Evolutionary conservation across 768 basidiomycete species (phyloP).

Genomic region (Leccinellum luteum): DNA sequence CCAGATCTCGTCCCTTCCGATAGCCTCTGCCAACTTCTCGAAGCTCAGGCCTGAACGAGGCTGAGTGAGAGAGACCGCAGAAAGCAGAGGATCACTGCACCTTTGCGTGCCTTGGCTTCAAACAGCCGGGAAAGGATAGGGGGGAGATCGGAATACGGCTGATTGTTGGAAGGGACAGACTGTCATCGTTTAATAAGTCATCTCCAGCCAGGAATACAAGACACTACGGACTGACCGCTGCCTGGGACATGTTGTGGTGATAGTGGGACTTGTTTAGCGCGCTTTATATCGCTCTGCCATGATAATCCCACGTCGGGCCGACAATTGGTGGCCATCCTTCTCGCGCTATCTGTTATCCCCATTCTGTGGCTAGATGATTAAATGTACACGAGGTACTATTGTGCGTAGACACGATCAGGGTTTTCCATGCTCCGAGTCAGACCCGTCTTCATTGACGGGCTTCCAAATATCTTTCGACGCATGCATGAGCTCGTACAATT

Average conservation of each 20-base stretch:
- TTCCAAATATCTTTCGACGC: constrained; percentile 89
- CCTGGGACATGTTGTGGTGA: constrained; percentile 35
- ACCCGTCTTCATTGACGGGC: constrained; percentile 33
- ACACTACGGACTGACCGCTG: constrained; percentile 31
- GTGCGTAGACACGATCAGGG: constrained; percentile 9
- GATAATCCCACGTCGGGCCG: not conserved
- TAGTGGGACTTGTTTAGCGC: not conserved
- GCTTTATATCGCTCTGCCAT: constrained; percentile 15
- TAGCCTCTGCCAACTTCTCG: constrained; percentile 59
- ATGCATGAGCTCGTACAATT: constrained; percentile 93
- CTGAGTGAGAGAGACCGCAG: not conserved
- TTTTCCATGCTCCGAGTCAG: constrained; percentile 6
- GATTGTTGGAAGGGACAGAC: constrained; percentile 42
- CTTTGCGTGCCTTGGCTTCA: constrained; percentile 67
- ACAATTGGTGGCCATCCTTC: not conserved
- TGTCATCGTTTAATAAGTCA: constrained; percentile 15
- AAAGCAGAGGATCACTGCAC: constrained; percentile 27
- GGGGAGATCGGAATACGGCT: constrained; percentile 52
- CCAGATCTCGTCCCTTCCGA: constrained; percentile 79
- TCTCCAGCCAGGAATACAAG: not conserved
- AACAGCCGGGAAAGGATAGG: constrained; percentile 49
- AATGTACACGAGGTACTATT: constrained; percentile 2
- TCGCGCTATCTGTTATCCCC: not conserved
- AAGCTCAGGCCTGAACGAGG: constrained; percentile 56
- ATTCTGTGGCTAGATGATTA: constrained; percentile 6